Percentiles rank a stretch among this genome's conserved stretches.
Conservation (phyloP, 1,139 yeast species). For the Saccharomyces hybrid region DNA sequence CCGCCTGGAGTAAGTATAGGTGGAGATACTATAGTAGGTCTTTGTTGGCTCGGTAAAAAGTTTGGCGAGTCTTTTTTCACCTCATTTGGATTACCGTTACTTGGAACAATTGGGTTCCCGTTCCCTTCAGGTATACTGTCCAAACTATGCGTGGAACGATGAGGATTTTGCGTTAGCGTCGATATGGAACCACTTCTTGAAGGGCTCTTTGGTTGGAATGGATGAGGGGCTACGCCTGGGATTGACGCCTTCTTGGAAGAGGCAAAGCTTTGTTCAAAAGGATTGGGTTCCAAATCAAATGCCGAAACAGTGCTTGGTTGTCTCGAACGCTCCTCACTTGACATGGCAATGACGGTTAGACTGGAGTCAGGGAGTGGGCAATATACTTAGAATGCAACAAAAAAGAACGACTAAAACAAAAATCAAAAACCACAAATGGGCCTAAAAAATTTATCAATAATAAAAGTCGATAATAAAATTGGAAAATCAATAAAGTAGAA, state of each 20-base stretch:
- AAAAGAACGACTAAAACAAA: background rate
- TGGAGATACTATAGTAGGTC: slow-evolving; percentile 36
- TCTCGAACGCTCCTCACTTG: background rate
- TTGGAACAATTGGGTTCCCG: background rate
- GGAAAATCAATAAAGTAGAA: background rate
- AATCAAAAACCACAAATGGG: background rate
- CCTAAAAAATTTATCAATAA: background rate
- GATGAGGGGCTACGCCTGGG: slow-evolving; percentile 2
- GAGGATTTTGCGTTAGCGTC: background rate
- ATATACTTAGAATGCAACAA: background rate
- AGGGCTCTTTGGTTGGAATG: slow-evolving; percentile 2
- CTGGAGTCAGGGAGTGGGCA: background rate
- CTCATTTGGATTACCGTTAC: slow-evolving; percentile 1
- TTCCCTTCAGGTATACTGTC: background rate
- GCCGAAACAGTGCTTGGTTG: slow-evolving; percentile 21
- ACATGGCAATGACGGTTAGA: background rate
- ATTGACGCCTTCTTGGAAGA: slow-evolving; percentile 30
- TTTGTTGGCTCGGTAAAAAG: slow-evolving; percentile 13
- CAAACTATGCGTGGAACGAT: background rate
- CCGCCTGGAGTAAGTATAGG: slow-evolving; percentile 53
- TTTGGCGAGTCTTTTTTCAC: slow-evolving; percentile 16
- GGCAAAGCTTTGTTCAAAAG: slow-evolving; percentile 92
- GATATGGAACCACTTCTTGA: background rate
- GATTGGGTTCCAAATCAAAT: slow-evolving; percentile 86
- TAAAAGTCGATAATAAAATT: background rate